Evolutionary conservation across 345 rosid genomes (phyloP).

Genomic region (Erodium maritimum): DNA sequence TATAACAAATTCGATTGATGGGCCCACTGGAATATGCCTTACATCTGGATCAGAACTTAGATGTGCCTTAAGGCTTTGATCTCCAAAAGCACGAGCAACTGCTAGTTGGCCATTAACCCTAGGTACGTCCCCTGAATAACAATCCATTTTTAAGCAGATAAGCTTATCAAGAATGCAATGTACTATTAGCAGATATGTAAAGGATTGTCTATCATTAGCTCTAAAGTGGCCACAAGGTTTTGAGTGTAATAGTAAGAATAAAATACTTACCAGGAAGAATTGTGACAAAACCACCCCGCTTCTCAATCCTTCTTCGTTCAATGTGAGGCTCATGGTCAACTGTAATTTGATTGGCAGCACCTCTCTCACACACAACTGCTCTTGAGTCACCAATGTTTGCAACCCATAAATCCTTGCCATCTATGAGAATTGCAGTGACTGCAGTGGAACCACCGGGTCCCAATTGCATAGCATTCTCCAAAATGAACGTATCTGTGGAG

Average conservation of each 20-base stretch:
- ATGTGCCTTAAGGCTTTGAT: slow-evolving; percentile 52
- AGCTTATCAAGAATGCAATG: background rate
- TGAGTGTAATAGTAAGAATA: background rate
- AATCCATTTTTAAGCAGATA: slow-evolving; percentile 7
- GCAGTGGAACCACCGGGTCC: slow-evolving; percentile 60
- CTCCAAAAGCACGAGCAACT: slow-evolving; percentile 52
- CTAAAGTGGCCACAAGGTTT: no score
- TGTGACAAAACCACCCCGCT: slow-evolving; percentile 44
- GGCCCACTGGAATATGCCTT: slow-evolving; percentile 32
- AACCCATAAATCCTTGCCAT: slow-evolving; percentile 52
- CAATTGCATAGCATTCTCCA: slow-evolving; percentile 40
- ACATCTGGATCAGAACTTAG: slow-evolving; percentile 47
- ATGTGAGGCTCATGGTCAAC: slow-evolving; percentile 44
- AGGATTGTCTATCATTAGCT: background rate
- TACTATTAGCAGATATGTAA: background rate
- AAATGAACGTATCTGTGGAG: slow-evolving; percentile 32
- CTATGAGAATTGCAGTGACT: slow-evolving; percentile 45
- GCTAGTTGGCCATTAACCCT: slow-evolving; percentile 55
- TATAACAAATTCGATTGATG: slow-evolving; percentile 34
- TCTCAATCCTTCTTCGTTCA: slow-evolving; percentile 38
- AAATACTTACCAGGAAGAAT: slow-evolving; percentile 32
- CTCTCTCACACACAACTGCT: slow-evolving; percentile 47
- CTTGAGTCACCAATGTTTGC: slow-evolving; percentile 52
- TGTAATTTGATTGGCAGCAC: slow-evolving; percentile 41
- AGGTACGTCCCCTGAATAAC: slow-evolving; percentile 46